Evolutionary conservation across 225 moss, liverwort and hornwort genomes (phyloP).

Genomic region (Pseudoscleropodium purum): DNA sequence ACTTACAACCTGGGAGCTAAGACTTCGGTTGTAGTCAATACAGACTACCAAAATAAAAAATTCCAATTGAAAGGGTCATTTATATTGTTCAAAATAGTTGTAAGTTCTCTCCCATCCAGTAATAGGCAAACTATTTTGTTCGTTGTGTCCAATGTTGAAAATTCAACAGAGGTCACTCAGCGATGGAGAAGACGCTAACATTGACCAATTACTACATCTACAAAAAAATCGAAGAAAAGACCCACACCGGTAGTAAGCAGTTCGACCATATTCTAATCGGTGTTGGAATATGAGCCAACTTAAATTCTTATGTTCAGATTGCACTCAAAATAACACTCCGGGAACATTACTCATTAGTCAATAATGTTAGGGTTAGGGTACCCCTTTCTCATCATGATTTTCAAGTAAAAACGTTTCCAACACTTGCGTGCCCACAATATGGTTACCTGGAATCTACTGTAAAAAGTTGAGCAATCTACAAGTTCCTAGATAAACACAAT

Average conservation of each 20-base stretch:
- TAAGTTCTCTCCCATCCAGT: not conserved
- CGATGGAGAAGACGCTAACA: not conserved
- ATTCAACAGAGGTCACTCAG: not conserved
- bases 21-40: no score
- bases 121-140: not conserved
- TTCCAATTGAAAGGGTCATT: not conserved
- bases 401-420: not conserved
- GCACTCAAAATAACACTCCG: not conserved
- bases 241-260: not conserved
- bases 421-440: not conserved
- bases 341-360: not conserved
- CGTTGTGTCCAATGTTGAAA: not conserved
- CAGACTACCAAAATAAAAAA: not conserved
- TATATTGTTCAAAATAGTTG: not conserved
- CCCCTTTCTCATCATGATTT: not conserved
- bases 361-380: not conserved
- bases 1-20: not conserved
- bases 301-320: not conserved
- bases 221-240: not conserved
- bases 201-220: not conserved
- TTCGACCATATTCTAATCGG: not conserved
- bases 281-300: not conserved
- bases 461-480: not conserved
- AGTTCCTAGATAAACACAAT: not conserved
- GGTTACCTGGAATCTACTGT: no score